Evolutionary conservation across 2,329 filamentous ascomycete genomes (phyloP), one percentile per base, ranked within the genome.

Genomic region (Raffaelea albimanens): DNA sequence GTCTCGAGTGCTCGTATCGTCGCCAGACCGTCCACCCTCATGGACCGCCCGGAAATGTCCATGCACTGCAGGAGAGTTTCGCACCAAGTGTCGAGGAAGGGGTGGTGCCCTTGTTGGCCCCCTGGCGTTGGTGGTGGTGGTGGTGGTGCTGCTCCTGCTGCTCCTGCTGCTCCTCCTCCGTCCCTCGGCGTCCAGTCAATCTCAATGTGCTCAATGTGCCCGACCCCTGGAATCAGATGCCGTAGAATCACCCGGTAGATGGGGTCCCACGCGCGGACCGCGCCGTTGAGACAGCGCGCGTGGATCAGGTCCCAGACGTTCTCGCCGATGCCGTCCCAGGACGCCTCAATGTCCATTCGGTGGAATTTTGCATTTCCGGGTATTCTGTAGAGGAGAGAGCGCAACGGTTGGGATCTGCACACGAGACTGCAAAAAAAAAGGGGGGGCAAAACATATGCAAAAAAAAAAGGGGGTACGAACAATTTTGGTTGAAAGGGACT

Each of bases 161-260:
- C 18, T 14, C 19, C 21, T 78, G 33, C 75, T 73, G 56, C 86
- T 16, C 13, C 34, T 5, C n/a, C 80, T 53, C 88, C 83, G 58
- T 80, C 85, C 45, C 79, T 79, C 18, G 88, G 87, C 43, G 76
- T 71, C 64, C 86, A 86, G 63, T 97, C 88, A 47, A 97, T 84
- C 62, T 97, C 91, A 43, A 95, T 78, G 56, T 95, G 88, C 64
- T 97, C 90, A 47, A 96, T 74, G 60, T 75, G 77, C 46, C 90
- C 91, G 38, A 70, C 74, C 2, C 83, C 82, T 1, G 88, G 87
- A 56, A 80, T 81, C 22, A 96, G 72, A 59, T 94, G 86, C 46
- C 84, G 88, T 53, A 16, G 20, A 23, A 83, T 70, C 56, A 85
- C 85, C 52, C 70, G 67, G 63, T 95, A 96, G 40, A 93, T 67